Base-by-base conservation (phyloP, 2,329 filamentous ascomycete genomes). In the Trichoderma arundinaceum region DNA sequence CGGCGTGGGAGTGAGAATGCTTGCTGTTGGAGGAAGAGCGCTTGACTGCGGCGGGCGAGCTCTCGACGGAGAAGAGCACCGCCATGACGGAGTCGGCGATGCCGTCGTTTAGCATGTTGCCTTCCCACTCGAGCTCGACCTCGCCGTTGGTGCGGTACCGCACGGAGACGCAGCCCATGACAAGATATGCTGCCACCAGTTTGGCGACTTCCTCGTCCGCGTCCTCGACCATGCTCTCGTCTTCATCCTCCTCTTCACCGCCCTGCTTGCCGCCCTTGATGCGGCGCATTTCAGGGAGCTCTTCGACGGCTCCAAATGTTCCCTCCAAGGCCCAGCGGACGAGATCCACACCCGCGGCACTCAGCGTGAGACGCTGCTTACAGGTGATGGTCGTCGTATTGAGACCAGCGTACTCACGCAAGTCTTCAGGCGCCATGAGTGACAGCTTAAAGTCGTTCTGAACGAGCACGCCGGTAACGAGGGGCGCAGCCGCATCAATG, bases 361-460 rank as follows among this genome's bases (percentile, higher is more conserved):
- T 93, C 9, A 99, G 86, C 0, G 88, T 94, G 67, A 99, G 86
- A 67, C 92, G 90, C 77, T 99, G 94, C 72, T 92, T 93, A 82
- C 95, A 99, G 15, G 90, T 88, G 66, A 99, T 94, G 1, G 92
- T 96, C 0, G 95, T 98, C 0, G 95, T 98, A 2, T 93, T 97
- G 35, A 99, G 82, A n/a, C 95, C 95, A 0, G 95, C 95, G 75
- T 97, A 99, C 78, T 99, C 95, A 67, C 93, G 89, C 39, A 99
- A 83, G 75, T 99, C 95, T 72, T 98, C 95, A 0, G 95, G 94
- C 0, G 94, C 94, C 94, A 99, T 98, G 39, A 99, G 83, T 0
- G 92, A 96, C 74, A 99, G 87, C 77, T 98, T 97, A 78, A 99
- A 98, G 76, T 97, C 95, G 76, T 96, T 98, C 72, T 98, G 94